A percentile compares a stretch with the other conserved stretches of the same genome.
These are phyloP conservation scores for Cyclotella kingstonii DNA, from an alignment of 108 stramenopile genomes.

Conservation along the genomic window DNA sequence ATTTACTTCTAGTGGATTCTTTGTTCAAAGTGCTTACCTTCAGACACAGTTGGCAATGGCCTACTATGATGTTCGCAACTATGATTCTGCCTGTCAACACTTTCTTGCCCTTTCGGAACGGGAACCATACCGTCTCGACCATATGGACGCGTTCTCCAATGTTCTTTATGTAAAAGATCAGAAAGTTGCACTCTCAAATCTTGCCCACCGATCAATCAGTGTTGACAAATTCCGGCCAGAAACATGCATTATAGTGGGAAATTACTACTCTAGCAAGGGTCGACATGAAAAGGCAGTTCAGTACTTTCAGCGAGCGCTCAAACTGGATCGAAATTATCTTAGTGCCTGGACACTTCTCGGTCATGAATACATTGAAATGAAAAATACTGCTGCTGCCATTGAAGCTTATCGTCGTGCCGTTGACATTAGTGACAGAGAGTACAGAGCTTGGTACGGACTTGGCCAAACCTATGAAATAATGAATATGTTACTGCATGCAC, in stretches of 20 bases:
- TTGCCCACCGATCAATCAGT: slow-evolving; percentile 88
- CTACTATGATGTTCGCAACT: slow-evolving; percentile 90
- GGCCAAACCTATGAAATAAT: slow-evolving; percentile 98
- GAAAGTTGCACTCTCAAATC: slow-evolving; percentile 63
- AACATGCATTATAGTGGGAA: slow-evolving; percentile 96
- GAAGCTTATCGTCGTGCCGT: slow-evolving; percentile 98
- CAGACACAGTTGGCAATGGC: slow-evolving; percentile 75
- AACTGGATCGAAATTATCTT: slow-evolving; percentile 86
- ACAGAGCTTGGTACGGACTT: slow-evolving; percentile 98
- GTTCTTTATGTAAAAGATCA: slow-evolving; percentile 96
- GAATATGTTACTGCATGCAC: slow-evolving; percentile 91
- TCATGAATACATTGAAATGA: slow-evolving; percentile 97
- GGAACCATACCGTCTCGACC: slow-evolving; percentile 88
- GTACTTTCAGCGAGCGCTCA: slow-evolving; percentile 93
- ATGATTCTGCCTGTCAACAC: slow-evolving; percentile 83
- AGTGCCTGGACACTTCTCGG: slow-evolving; percentile 98
- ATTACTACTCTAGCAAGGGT: slow-evolving; percentile 94
- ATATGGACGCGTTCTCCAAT: slow-evolving; percentile 93
- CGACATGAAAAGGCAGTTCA: slow-evolving; percentile 94
- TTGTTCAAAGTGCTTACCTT: slow-evolving; percentile 76
- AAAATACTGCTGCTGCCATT: slow-evolving; percentile 94
- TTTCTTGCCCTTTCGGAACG: slow-evolving; percentile 67
- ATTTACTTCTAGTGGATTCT: slow-evolving; percentile 30
- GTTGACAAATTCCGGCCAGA: slow-evolving; percentile 94
- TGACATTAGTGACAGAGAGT: slow-evolving; percentile 90